Percentiles rank a stretch among this genome's conserved stretches.
phyloP scores from a whole-genome alignment of 805 yeast species.

The Komagataella kurtzmanii region DNA sequence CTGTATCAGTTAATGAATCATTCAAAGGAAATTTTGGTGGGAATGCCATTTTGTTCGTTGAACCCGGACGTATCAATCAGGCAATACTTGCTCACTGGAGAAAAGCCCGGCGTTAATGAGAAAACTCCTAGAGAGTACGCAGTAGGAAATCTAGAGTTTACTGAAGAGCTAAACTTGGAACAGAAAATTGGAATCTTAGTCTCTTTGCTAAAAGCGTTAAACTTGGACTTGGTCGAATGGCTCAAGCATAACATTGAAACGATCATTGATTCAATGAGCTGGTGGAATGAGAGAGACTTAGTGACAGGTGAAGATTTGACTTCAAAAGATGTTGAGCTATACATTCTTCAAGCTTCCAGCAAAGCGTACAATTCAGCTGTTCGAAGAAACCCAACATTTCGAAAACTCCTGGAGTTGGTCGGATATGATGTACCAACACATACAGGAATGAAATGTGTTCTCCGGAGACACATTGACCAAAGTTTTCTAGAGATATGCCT shows the following conservation, averaged over 20 bases:
- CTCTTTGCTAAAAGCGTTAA: neutral
- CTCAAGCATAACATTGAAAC: neutral
- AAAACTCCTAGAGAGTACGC: neutral
- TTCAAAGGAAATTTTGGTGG: neutral
- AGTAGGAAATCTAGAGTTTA: neutral
- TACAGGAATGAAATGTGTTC: neutral
- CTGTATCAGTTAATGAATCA: neutral
- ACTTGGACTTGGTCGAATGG: neutral
- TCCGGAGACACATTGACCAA: neutral
- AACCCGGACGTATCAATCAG: neutral
- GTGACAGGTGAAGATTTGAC: neutral
- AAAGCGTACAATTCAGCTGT: neutral
- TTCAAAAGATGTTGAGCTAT: neutral
- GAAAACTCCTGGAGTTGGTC: neutral
- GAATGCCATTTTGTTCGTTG: neutral
- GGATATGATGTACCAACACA: neutral
- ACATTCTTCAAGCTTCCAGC: neutral
- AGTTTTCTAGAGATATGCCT: neutral
- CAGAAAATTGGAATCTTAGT: neutral
- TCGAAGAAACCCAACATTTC: neutral
- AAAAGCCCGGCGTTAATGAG: neutral
- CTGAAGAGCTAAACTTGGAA: neutral
- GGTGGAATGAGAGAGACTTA: neutral
- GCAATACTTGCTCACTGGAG: conserved; percentile 1
- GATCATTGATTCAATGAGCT: neutral